These are phyloP conservation scores for Penicillium sp. DNA, from an alignment of 2,329 filamentous ascomycete genomes.

Conservation along the genomic window DNA sequence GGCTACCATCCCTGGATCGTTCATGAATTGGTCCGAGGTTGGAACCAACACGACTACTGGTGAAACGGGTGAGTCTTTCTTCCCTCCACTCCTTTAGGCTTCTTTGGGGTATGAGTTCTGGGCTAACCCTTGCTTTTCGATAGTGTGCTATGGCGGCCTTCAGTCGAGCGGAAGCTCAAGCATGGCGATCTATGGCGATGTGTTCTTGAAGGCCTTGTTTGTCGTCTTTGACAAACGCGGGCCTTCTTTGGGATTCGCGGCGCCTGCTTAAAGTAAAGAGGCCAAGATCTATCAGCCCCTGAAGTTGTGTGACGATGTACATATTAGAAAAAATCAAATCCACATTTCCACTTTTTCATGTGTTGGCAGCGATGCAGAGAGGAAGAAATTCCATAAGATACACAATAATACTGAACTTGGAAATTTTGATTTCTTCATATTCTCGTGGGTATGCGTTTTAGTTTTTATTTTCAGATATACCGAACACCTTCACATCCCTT, in stretches of 20 bases:
- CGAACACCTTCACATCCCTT: constrained; percentile 31
- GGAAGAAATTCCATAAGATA: neutral
- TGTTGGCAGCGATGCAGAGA: neutral
- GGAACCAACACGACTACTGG: constrained; percentile 44
- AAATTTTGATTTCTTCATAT: constrained; percentile 16
- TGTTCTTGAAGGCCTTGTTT: constrained; percentile 59
- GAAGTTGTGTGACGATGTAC: constrained; percentile 4
- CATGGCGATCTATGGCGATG: constrained; percentile 60
- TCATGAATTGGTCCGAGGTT: constrained; percentile 55
- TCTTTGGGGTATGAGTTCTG: neutral
- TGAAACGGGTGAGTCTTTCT: constrained; percentile 33
- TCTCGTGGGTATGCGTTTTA: constrained; percentile 21
- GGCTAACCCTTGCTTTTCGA: constrained; percentile 4
- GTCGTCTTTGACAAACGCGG: constrained; percentile 56
- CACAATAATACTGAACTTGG: constrained; percentile 3
- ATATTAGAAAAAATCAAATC: constrained; percentile 1
- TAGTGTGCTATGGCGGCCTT: constrained; percentile 58
- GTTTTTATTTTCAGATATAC: constrained; percentile 12
- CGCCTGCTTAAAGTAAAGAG: constrained; percentile 24
- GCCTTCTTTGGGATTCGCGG: constrained; percentile 52
- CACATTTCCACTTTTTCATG: constrained; percentile 1
- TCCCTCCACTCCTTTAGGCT: neutral
- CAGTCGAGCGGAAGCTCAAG: constrained; percentile 57
- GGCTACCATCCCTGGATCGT: constrained; percentile 53
- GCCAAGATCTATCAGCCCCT: neutral